These are phyloP conservation scores for Rhododendron ovatum DNA, from an alignment of 148 eudicot genomes.

Conservation along the genomic window DNA sequence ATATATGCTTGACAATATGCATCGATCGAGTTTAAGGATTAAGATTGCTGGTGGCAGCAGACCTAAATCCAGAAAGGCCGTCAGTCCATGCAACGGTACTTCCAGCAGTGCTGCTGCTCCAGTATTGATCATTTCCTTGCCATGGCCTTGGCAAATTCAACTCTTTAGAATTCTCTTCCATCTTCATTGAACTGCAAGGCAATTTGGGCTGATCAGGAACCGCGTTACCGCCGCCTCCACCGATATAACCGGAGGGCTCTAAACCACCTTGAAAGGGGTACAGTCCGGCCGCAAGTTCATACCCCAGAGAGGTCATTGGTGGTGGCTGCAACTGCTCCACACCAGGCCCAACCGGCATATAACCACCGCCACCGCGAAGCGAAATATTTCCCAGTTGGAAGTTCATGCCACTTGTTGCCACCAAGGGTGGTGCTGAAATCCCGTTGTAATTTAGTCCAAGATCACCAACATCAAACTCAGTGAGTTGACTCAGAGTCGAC, in stretches of 20 bases:
- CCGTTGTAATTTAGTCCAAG: constrained; percentile 25
- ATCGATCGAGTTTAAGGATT: neutral
- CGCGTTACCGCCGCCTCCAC: neutral
- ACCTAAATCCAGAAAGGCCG: constrained; percentile 40
- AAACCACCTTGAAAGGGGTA: constrained; percentile 23
- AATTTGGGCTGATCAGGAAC: constrained; percentile 21
- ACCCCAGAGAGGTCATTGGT: constrained; percentile 17
- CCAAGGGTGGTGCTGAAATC: neutral
- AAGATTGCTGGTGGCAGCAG: constrained; percentile 41
- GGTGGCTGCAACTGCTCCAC: constrained; percentile 14
- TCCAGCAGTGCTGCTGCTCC: constrained; percentile 18
- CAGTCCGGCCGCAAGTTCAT: constrained; percentile 11
- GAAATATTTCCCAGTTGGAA: constrained; percentile 27
- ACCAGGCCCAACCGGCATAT: neutral
- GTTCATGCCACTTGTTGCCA: constrained; percentile 29
- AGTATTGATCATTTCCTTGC: constrained; percentile 35
- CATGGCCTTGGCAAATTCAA: constrained; percentile 38
- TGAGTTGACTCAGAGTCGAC: constrained; percentile 34
- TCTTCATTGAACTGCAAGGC: constrained; percentile 25
- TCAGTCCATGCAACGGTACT: constrained; percentile 40
- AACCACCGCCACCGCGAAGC: constrained; percentile 3
- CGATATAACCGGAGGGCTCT: constrained; percentile 8
- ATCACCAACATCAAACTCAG: constrained; percentile 14
- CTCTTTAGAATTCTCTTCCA: constrained; percentile 35
- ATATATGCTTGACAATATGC: neutral